Evolutionary conservation across 2,329 filamentous ascomycete genomes (phyloP).

Genomic region (Botrytis aclada): DNA sequence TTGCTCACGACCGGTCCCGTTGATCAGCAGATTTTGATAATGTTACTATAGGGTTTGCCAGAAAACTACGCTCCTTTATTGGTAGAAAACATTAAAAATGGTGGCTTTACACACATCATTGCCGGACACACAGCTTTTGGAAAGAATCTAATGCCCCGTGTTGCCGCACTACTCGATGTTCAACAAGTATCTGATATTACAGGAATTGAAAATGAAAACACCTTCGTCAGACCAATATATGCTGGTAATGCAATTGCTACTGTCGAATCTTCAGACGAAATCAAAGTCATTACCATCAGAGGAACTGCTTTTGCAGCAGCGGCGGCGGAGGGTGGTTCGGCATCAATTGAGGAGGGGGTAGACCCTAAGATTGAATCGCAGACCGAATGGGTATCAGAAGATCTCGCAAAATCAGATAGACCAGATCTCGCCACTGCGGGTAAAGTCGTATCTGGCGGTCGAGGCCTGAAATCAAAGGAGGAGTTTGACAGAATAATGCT

Average conservation of each 20-base stretch:
- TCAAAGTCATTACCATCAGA: constrained; percentile 89
- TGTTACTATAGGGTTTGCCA: constrained; percentile 64
- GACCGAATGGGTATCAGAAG: constrained; percentile 90
- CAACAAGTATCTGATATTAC: constrained; percentile 95
- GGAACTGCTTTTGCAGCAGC: constrained; percentile 86
- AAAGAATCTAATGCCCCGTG: constrained; percentile 88
- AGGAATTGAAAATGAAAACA: constrained; percentile 81
- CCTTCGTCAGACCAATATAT: constrained; percentile 95
- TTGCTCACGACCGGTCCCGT: background rate
- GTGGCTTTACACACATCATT: constrained; percentile 87
- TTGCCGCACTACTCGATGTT: constrained; percentile 85
- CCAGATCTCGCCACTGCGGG: constrained; percentile 88
- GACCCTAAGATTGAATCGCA: constrained; percentile 74
- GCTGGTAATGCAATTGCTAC: constrained; percentile 96
- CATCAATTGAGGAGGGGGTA: constrained; percentile 72
- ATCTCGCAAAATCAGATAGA: constrained; percentile 88
- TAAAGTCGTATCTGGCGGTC: constrained; percentile 87
- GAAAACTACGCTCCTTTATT: constrained; percentile 94
- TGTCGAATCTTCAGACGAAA: constrained; percentile 79
- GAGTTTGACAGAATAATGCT: constrained; percentile 93
- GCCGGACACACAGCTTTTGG: constrained; percentile 92
- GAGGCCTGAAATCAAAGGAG: constrained; percentile 95
- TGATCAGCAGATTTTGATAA: constrained; percentile 1
- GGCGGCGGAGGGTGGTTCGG: constrained; percentile 67
- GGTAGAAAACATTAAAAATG: constrained; percentile 95